phyloP scores from a whole-genome alignment of 768 basidiomycete species.

The Lentinula detonsa region DNA sequence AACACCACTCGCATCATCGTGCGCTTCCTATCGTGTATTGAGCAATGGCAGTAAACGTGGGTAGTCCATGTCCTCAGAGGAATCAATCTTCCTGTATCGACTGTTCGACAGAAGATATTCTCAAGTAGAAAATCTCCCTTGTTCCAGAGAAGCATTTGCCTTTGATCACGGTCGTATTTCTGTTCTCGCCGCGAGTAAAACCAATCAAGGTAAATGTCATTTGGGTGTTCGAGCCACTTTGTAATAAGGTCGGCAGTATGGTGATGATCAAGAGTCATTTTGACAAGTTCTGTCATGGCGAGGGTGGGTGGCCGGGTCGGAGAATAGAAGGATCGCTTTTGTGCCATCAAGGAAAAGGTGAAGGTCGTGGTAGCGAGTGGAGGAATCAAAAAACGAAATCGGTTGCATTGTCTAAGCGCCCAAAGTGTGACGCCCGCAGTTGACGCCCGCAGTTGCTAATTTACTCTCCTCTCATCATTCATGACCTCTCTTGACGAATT shows the following conservation, averaged over 20 bases:
- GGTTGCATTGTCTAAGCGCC: background rate
- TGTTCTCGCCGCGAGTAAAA: conserved; percentile 65
- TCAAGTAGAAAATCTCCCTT: conserved; percentile 73
- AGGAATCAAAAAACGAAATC: background rate
- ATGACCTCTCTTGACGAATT: conserved; percentile 7
- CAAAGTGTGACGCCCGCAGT: background rate
- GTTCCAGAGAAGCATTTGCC: conserved; percentile 51
- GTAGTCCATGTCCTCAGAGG: conserved; percentile 79
- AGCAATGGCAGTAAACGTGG: conserved; percentile 72
- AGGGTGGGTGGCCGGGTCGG: conserved; percentile 60
- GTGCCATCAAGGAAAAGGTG: background rate
- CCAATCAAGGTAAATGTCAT: conserved; percentile 75
- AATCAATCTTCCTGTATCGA: conserved; percentile 72
- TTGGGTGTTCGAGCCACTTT: conserved; percentile 67
- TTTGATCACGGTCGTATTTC: conserved; percentile 48
- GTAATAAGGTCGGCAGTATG: conserved; percentile 75
- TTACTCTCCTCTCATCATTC: background rate
- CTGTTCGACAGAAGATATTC: conserved; percentile 73
- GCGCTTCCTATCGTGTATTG: conserved; percentile 65
- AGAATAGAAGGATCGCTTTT: conserved; percentile 35
- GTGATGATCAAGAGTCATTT: conserved; percentile 72
- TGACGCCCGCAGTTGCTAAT: background rate
- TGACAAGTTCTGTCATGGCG: conserved; percentile 73
- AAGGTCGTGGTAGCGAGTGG: background rate
- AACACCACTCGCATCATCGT: conserved; percentile 80